Conservation (phyloP, 2,329 filamentous ascomycete genomes). For the Alternaria sp. region DNA sequence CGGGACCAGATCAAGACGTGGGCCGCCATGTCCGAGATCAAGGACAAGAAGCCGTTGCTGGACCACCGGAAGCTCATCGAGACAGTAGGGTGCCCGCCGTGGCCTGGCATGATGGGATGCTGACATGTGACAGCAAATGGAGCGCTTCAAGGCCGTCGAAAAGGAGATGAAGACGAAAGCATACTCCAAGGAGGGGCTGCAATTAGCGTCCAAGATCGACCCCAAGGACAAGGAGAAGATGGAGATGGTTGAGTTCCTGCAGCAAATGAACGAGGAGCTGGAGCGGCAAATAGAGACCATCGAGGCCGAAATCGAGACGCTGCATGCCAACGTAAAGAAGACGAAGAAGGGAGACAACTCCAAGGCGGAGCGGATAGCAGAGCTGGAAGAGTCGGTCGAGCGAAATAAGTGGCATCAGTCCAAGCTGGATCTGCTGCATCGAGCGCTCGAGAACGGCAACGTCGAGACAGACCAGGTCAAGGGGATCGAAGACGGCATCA, state of each 20-base stretch:
- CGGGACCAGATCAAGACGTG: slow-evolving; percentile 99
- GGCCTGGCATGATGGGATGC: slow-evolving; percentile 26
- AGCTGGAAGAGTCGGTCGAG: slow-evolving; percentile 85
- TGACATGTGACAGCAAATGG: slow-evolving; percentile 81
- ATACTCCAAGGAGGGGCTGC: slow-evolving; percentile 97
- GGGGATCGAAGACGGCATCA: slow-evolving; percentile 89
- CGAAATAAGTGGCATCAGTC: slow-evolving; percentile 96
- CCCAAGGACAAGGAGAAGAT: slow-evolving; percentile 97
- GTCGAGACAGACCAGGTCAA: slow-evolving; percentile 87
- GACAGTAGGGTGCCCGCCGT: slow-evolving; percentile 69
- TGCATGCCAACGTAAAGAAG: slow-evolving; percentile 93
- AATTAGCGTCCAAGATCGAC: slow-evolving; percentile 89
- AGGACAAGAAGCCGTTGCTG: slow-evolving; percentile 95
- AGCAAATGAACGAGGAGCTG: slow-evolving; percentile 86
- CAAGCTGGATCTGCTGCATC: slow-evolving; percentile 88
- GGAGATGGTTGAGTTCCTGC: slow-evolving; percentile 86
- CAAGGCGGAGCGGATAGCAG: slow-evolving; percentile 87
- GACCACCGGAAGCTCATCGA: slow-evolving; percentile 97
- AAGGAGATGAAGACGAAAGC: slow-evolving; percentile 99
- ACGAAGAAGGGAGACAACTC: slow-evolving; percentile 81
- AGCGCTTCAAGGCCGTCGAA: slow-evolving; percentile 99
- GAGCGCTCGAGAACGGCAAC: slow-evolving; percentile 90
- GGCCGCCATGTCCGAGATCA: slow-evolving; percentile 98
- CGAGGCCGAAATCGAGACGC: slow-evolving; percentile 86
- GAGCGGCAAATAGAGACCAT: slow-evolving; percentile 91